Base-by-base conservation (phyloP, 148 eudicot species). In the Chenopodium album region DNA sequence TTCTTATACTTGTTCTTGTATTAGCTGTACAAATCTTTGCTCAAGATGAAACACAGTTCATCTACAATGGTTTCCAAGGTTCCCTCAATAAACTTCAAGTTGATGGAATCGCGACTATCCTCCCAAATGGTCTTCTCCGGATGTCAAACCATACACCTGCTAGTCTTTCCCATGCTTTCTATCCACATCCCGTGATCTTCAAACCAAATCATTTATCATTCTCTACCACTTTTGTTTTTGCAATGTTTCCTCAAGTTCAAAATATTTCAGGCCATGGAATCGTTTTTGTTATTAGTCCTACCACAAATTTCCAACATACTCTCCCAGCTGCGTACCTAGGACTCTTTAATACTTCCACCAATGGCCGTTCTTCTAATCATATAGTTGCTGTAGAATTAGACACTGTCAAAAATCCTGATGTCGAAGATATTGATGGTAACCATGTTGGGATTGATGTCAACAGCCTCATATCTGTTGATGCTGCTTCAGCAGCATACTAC, bases 391-490 rank as follows among this genome's bases (percentile, higher is more conserved):
- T 87, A 22, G 89, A 85, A 67, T 37, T 85, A 8, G 89, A 87
- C 72, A 79, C 89, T 10, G 22, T 85, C 7, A 59, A 31, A 66
- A 87, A 79, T 68, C 77, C 84, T 46, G 80, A 31, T 0, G 73
- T 87, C 56, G 20, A 44, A 12, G 89, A 87, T 9, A 77, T 68
- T 56, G 73, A 84, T 77, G 80, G 82, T 4, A 87, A 87, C 76
- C 89, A 87, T 79, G 87, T 84, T 16, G 89, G 89, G 0, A 76
- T 84, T 22, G 89, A 84, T 71, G 16, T 84, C 48, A 80, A 84
- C 71, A n/a, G 86, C 26, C 63, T 84, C 9, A 76, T 16, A 20
- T 84, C 86, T 22, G 62, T 28, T 63, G 80, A 20, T 23, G 76
- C 86, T n/a, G 47, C 83, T 76, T 84, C 86, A 28, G 86, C 80